These are phyloP conservation scores for Candida palmyrensis DNA, from an alignment of 805 yeast species.

Conservation along the genomic window DNA sequence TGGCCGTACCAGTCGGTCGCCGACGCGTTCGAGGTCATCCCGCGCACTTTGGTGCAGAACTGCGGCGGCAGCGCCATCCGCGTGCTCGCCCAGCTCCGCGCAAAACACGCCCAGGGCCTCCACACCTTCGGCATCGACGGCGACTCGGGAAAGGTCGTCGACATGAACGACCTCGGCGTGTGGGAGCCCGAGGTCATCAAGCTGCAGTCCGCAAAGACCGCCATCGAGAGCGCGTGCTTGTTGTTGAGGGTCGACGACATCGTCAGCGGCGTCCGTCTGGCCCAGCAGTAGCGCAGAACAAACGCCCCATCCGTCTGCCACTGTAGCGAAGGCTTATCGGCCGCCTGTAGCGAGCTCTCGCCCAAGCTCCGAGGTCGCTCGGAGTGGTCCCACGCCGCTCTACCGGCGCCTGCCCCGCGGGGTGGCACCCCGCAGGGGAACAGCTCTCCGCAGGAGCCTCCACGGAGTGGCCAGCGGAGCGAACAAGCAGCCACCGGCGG, in stretches of 20 bases:
- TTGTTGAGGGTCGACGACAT: conserved; percentile 95
- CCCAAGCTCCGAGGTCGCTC: too few relatives aligned
- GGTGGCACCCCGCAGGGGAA: too few relatives aligned
- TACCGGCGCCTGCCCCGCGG: too few relatives aligned
- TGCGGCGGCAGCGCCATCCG: conserved; percentile 97
- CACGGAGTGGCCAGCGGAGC: too few relatives aligned
- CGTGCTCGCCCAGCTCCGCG: conserved; percentile 83
- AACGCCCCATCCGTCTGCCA: too few relatives aligned
- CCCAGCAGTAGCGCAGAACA: conserved; percentile 11
- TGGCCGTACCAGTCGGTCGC: conserved; percentile 99
- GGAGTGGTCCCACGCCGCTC: too few relatives aligned
- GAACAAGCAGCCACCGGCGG: too few relatives aligned
- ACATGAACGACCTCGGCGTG: conserved; percentile 92
- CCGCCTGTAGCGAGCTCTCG: too few relatives aligned
- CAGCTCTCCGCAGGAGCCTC: too few relatives aligned
- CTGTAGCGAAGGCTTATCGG: too few relatives aligned
- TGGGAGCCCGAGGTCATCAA: conserved; percentile 99
- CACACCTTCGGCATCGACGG: conserved; percentile 92
- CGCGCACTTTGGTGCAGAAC: conserved; percentile 94
- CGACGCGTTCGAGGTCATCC: conserved; percentile 97
- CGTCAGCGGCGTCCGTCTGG: conserved; percentile 86
- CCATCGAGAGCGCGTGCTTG: conserved; percentile 93
- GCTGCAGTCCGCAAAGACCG: conserved; percentile 96
- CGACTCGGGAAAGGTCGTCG: conserved; percentile 87
- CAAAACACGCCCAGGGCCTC: conserved; percentile 90